phyloP scores from a whole-genome alignment of 1,284 basidiomycete genomes.

The Ceratobasidium sp. region DNA sequence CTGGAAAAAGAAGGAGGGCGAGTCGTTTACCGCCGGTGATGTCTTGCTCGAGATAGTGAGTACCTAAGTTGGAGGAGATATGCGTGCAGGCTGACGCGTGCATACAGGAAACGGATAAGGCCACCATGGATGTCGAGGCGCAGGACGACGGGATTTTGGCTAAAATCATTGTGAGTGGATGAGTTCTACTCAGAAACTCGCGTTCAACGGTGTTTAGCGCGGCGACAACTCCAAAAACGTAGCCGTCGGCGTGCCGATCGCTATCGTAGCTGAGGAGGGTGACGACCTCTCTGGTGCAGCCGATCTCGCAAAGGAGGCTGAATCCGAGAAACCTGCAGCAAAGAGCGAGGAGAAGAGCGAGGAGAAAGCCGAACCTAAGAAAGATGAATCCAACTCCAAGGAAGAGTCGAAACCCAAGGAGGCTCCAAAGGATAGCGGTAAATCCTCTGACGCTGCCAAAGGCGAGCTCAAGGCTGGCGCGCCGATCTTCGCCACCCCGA shows the following conservation, averaged over 20 bases:
- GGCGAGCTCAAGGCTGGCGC: conserved; percentile 71
- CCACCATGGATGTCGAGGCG: conserved; percentile 99
- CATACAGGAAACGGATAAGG: conserved; percentile 95
- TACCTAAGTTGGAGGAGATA: conserved; percentile 42
- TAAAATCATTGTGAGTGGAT: conserved; percentile 77
- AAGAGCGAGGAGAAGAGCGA: conserved; percentile 51
- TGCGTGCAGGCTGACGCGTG: conserved; percentile 36
- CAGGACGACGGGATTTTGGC: conserved; percentile 95
- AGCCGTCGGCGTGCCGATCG: conserved; percentile 86
- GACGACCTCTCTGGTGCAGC: conserved; percentile 89
- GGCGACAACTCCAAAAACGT: conserved; percentile 89
- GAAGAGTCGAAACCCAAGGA: conserved; percentile 58
- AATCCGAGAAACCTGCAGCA: conserved; percentile 56
- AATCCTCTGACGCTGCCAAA: conserved; percentile 52
- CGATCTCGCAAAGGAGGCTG: conserved; percentile 75
- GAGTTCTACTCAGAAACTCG: background rate
- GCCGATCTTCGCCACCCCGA: conserved; percentile 92
- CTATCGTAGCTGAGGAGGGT: conserved; percentile 91
- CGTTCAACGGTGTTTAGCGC: conserved; percentile 60
- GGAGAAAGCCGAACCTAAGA: conserved; percentile 57
- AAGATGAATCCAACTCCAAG: conserved; percentile 54
- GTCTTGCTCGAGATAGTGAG: conserved; percentile 74
- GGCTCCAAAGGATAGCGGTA: conserved; percentile 56
- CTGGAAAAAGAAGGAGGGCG: conserved; percentile 83
- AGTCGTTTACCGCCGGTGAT: conserved; percentile 65